These are phyloP conservation scores for Solidago caesia DNA, from an alignment of 129 eudicot species.

Conservation along the genomic window DNA sequence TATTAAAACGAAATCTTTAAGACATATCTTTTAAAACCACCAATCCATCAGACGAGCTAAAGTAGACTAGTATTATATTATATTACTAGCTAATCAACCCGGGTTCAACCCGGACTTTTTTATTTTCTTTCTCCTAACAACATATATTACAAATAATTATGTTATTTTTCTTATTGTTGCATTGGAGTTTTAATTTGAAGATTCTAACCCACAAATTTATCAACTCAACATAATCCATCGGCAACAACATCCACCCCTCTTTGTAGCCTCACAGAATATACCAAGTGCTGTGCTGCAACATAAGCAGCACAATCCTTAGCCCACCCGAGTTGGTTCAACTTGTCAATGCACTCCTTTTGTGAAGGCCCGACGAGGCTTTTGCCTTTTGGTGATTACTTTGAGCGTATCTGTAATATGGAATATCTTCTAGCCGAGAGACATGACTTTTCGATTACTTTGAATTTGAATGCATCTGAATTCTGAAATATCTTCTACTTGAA, in stretches of 20 bases:
- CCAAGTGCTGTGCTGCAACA: constrained; percentile 8
- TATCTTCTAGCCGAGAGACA: not conserved
- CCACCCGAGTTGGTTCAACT: not conserved
- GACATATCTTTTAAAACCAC: no score
- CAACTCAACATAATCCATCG: not conserved
- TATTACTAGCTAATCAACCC: no score
- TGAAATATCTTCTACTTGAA: not conserved
- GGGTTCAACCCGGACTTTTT: no score
- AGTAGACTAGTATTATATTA: no score
- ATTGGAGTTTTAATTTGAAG: no score
- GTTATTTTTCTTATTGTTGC: no score
- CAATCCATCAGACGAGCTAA: no score
- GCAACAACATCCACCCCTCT: not conserved
- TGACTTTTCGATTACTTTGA: no score
- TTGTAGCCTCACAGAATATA: not conserved
- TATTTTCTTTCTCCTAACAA: no score
- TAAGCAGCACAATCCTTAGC: not conserved
- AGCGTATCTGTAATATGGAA: not conserved
- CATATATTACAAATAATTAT: no score
- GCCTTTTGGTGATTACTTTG: not conserved
- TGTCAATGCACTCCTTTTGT: not conserved
- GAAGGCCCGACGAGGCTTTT: not conserved
- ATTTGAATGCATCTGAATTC: no score
- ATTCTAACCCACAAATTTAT: not conserved
- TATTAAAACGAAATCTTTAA: no score